phyloP scores from a whole-genome alignment of 2,329 filamentous ascomycete genomes.

The Tothia fuscella region DNA sequence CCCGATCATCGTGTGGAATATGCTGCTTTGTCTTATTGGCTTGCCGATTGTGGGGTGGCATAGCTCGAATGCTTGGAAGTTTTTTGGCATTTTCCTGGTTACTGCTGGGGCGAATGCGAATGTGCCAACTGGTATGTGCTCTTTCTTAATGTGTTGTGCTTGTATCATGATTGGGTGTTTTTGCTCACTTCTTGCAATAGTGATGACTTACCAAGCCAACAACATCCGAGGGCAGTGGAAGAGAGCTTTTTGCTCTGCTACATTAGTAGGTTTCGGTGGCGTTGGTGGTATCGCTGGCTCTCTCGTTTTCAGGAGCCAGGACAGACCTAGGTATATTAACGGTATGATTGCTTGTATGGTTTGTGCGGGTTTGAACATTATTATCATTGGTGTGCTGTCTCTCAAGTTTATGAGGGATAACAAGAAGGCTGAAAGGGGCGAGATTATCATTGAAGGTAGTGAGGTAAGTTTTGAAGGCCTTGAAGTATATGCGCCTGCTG shows the following conservation, averaged over 20 bases:
- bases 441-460: constrained; percentile 27
- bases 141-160: constrained; percentile 49
- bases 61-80: constrained; percentile 43
- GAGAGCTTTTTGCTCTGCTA: constrained; percentile 65
- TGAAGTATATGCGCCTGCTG: background rate
- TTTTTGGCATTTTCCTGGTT: constrained; percentile 65
- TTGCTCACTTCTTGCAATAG: no score
- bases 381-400: constrained; percentile 22
- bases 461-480: constrained; percentile 18
- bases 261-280: constrained; percentile 63
- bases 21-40: constrained; percentile 54
- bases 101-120: constrained; percentile 69
- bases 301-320: constrained; percentile 53
- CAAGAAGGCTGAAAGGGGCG: constrained; percentile 28
- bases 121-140: constrained; percentile 58
- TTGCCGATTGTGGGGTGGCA: constrained; percentile 66
- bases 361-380: constrained; percentile 21
- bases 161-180: background rate
- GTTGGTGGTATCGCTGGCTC: constrained; percentile 67
- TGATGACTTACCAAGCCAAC: constrained; percentile 70
- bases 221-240: constrained; percentile 87
- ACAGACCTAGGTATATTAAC: constrained; percentile 24
- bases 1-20: constrained; percentile 54
- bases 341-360: constrained; percentile 29
- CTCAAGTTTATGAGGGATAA: constrained; percentile 25